Percentiles rank a stretch among this genome's conserved stretches.
These are phyloP conservation scores for Deinandra increscens DNA, from an alignment of 129 eudicot genomes.

Conservation along the genomic window DNA sequence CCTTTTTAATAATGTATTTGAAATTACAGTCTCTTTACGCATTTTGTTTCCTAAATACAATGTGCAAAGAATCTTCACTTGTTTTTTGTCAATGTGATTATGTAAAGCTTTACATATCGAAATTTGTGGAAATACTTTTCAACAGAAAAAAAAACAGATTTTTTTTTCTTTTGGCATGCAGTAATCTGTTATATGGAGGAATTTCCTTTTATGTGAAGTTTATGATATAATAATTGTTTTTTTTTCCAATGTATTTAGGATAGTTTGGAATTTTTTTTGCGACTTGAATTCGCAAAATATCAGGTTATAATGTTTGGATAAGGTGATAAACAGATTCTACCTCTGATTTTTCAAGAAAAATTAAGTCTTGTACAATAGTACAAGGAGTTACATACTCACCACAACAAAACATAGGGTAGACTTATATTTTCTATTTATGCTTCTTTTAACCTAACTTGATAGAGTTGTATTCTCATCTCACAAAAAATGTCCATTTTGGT, in stretches of 20 bases:
- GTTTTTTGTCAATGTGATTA: background rate
- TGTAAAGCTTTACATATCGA: background rate
- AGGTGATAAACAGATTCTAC: background rate
- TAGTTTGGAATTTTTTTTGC: background rate
- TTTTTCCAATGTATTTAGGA: background rate
- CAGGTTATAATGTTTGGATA: background rate
- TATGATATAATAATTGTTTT: background rate
- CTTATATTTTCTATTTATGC: background rate
- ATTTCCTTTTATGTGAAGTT: background rate
- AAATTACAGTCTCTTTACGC: background rate
- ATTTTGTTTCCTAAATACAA: background rate
- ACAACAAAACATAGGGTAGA: background rate
- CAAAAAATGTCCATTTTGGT: slow-evolving; percentile 1
- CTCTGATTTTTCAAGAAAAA: background rate
- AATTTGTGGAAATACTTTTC: background rate
- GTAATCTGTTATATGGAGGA: background rate
- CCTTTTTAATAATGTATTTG: background rate
- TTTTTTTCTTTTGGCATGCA: background rate
- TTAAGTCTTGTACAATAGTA: background rate
- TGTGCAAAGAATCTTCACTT: background rate
- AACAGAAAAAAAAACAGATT: background rate
- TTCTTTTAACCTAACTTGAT: background rate
- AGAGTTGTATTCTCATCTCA: background rate
- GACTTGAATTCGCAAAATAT: background rate
- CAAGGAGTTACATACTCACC: background rate